Base-by-base conservation (phyloP, 768 basidiomycete species). In the Lactifluus pinguis region DNA sequence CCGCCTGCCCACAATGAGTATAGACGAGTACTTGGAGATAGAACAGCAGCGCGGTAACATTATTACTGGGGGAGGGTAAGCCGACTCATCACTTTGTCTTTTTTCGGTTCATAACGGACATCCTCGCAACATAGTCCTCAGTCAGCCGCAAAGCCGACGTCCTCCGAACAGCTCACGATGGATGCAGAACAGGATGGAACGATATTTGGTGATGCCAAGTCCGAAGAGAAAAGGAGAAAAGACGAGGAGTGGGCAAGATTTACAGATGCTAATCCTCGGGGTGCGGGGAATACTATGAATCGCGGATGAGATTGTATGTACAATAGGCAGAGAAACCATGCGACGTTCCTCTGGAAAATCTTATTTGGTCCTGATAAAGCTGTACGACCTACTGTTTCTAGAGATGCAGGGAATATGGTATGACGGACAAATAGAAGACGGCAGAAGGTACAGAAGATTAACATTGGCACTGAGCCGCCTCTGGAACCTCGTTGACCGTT, bases 281-380 rank as follows among this genome's bases (percentile, higher is more conserved):
- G 97, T 1, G 89, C 88, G n/a, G 97, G 97, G 4, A 99, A 99
- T 71, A 95, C 87, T 11, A 93, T 95, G 89, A 97, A 98, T 72
- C 82, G 91, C 64, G 94, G 94, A 61, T 93, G 72, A 80, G 21
- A 36, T 34, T 53, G 25, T 25, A 42, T 50, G 57, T 49, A 50
- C 55, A 53, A 51, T 61, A 56, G 59, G 39, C 59, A 64, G 41
- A 32, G 25, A 25, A 25, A 61, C 52, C 49, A 39, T 29, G 38
- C 54, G n/a, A 45, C 42, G 25, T 49, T 51, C 34, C 54, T 19
- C 29, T 48, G 42, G 44, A 47, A 57, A 29, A 41, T 19, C 25
- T 49, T 48, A 52, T 57, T 51, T 41, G 5, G 21, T 19, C 44
- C 38, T 14, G 6, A 62, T 45, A 59, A 58, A 45, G 57, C 36